phyloP scores from a whole-genome alignment of 2,329 filamentous ascomycete species.

The Xenosphaeropsis pyriputrescens region DNA sequence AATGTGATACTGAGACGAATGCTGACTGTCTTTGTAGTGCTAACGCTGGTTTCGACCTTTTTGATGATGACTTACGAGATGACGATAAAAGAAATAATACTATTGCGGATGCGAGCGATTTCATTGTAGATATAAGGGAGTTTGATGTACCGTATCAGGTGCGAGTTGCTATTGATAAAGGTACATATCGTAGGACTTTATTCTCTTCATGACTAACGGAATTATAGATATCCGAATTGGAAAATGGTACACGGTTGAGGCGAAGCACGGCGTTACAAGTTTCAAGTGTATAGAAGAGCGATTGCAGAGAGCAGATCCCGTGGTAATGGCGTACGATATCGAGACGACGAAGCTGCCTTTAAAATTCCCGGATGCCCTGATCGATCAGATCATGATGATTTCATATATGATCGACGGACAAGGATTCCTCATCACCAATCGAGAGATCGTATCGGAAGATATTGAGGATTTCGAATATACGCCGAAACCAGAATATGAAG shows the following conservation, averaged over 20 bases:
- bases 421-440: conserved; percentile 93
- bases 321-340: conserved; percentile 99
- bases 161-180: conserved; percentile 90
- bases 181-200: conserved; percentile 23
- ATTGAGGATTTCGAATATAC: conserved; percentile 98
- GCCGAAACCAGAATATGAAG: conserved; percentile 88
- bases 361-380: conserved; percentile 88
- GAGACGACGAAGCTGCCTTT: conserved; percentile 91
- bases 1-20: conserved; percentile 6
- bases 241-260: conserved; percentile 93
- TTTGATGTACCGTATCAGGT: conserved; percentile 99
- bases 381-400: conserved; percentile 99
- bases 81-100: conserved; percentile 63
- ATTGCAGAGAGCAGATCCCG: conserved; percentile 79
- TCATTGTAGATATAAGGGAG: conserved; percentile 95
- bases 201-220: conserved; percentile 1
- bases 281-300: conserved; percentile 76
- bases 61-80: conserved; percentile 74
- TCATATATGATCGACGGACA: conserved; percentile 99
- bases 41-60: conserved; percentile 81
- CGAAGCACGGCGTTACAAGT: conserved; percentile 79
- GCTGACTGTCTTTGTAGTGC: conserved; percentile 28
- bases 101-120: conserved; percentile 85
- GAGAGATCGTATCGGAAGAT: conserved; percentile 94
- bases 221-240: conserved; percentile 75